Conservation (phyloP, 257 asterid genomes). For the Ballota nigra region DNA sequence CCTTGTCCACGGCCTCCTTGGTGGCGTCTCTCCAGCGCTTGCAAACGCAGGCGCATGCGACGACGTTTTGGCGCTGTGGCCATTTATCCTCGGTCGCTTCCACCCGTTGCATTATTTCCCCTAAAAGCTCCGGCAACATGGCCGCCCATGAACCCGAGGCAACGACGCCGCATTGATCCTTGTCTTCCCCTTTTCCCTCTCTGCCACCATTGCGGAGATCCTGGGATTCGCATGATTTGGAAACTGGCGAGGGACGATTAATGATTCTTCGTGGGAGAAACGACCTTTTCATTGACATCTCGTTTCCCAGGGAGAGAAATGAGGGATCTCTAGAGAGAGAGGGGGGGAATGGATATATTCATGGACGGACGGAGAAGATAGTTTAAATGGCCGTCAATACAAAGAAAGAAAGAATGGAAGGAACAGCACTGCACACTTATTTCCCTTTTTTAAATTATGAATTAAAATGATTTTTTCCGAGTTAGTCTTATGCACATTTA, state of each 20-base stretch:
- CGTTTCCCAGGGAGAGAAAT: slow-evolving; percentile 20
- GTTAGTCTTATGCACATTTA: no score
- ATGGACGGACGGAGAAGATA: neutral
- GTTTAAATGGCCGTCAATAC: neutral
- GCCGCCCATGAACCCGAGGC: slow-evolving; percentile 52
- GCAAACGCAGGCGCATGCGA: slow-evolving; percentile 84
- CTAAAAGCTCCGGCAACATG: slow-evolving; percentile 77
- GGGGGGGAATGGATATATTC: neutral
- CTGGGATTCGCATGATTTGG: slow-evolving; percentile 43
- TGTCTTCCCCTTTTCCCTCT: slow-evolving; percentile 21
- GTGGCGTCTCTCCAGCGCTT: slow-evolving; percentile 83
- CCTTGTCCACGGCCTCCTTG: slow-evolving; percentile 54
- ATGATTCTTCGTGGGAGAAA: slow-evolving; percentile 62
- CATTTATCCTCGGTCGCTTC: slow-evolving; percentile 68
- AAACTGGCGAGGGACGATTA: slow-evolving; percentile 41
- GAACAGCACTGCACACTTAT: neutral
- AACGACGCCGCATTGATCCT: slow-evolving; percentile 26
- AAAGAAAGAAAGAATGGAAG: neutral
- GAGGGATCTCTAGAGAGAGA: neutral
- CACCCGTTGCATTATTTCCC: slow-evolving; percentile 68
- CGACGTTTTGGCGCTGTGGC: slow-evolving; percentile 79
- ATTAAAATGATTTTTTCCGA: no score
- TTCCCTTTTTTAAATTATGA: no score
- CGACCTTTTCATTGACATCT: slow-evolving; percentile 59
- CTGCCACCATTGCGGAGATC: slow-evolving; percentile 20